These are phyloP conservation scores for Hirschfeldia incana DNA, from an alignment of 345 rosid species.

Conservation along the genomic window DNA sequence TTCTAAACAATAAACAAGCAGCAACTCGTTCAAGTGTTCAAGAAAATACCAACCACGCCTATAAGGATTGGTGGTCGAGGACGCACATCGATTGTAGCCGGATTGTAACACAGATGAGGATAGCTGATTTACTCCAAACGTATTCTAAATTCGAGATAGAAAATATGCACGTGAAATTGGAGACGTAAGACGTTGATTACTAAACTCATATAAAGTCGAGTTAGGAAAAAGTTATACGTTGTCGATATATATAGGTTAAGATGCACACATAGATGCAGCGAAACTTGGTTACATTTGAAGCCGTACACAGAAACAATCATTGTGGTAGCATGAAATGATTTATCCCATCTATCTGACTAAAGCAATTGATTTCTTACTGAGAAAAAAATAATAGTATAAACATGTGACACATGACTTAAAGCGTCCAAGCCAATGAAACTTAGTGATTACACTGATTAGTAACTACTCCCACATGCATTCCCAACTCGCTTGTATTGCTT, in stretches of 20 bases:
- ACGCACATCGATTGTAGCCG: too few relatives aligned
- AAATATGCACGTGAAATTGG: too few relatives aligned
- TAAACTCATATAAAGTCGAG: too few relatives aligned
- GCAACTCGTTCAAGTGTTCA: neutral
- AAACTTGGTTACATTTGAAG: neutral
- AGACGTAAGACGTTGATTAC: too few relatives aligned
- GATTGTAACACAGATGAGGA: too few relatives aligned
- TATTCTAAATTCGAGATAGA: too few relatives aligned
- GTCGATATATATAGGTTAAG: neutral
- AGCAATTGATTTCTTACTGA: neutral
- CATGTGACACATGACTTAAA: conserved; percentile 35
- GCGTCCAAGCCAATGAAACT: conserved; percentile 20
- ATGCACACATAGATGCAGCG: neutral
- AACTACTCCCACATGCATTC: conserved; percentile 37
- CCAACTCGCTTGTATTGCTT: conserved; percentile 22
- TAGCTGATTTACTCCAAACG: too few relatives aligned
- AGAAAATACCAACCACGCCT: too few relatives aligned
- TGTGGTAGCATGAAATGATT: conserved; percentile 23
- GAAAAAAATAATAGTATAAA: conserved; percentile 23
- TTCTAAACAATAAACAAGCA: neutral
- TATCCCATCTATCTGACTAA: conserved; percentile 25
- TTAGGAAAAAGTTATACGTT: neutral
- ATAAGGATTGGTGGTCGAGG: too few relatives aligned
- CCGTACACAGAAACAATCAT: conserved; percentile 36
- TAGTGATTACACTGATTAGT: neutral